phyloP scores from a whole-genome alignment of 345 rosid species.

The Ceriops zippeliana region DNA sequence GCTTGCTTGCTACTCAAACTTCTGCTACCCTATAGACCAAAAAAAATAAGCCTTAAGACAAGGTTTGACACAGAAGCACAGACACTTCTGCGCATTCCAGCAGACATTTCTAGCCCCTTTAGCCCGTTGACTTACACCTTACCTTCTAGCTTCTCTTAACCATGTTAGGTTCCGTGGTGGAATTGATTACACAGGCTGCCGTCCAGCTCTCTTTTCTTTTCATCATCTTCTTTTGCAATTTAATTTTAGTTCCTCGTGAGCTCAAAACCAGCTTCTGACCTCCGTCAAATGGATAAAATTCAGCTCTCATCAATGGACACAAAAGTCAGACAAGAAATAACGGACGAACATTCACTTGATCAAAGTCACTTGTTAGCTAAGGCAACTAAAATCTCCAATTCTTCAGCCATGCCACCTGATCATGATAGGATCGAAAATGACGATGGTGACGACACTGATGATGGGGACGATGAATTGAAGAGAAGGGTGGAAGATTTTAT shows the following conservation, averaged over 20 bases:
- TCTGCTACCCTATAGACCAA: neutral
- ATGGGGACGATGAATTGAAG: slow-evolving; percentile 38
- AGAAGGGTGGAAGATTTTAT: slow-evolving; percentile 65
- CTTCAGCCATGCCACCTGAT: neutral
- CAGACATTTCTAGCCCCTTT: neutral
- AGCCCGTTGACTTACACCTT: neutral
- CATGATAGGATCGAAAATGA: neutral
- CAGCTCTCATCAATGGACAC: neutral
- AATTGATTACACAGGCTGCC: slow-evolving; percentile 38
- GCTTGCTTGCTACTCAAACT: slow-evolving; percentile 8
- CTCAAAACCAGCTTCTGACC: slow-evolving; percentile 26
- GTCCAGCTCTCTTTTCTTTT: slow-evolving; percentile 39
- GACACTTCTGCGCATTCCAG: neutral
- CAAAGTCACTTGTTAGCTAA: neutral
- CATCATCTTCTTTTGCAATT: slow-evolving; percentile 47
- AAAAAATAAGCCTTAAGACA: slow-evolving; percentile 3
- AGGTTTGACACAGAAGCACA: neutral
- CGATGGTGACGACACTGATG: slow-evolving; percentile 6
- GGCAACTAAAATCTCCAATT: neutral
- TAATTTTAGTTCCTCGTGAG: slow-evolving; percentile 43
- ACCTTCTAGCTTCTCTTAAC: neutral
- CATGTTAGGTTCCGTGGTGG: slow-evolving; percentile 36
- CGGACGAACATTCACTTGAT: slow-evolving; percentile 1
- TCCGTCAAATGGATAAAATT: slow-evolving; percentile 10
- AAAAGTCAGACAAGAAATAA: slow-evolving; percentile 1